Evolutionary conservation across 805 yeast genomes (phyloP), one percentile per base, ranked within the genome.

Genomic region (Starmerella kuoi): DNA sequence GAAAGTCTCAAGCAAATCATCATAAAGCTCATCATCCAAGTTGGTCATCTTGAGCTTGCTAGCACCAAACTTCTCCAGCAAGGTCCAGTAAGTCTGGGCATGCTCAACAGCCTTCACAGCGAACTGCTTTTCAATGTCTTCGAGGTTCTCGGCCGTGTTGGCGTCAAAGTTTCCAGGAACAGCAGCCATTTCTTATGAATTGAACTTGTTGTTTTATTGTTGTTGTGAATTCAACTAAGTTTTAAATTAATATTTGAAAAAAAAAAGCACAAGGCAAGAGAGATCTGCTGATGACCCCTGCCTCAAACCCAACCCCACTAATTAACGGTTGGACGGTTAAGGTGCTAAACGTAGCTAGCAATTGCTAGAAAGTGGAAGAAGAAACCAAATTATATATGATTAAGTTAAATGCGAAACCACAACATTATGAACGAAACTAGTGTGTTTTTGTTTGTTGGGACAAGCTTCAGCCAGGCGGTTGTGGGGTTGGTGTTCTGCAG

Each of bases 21-120:
- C 61, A 48, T 59, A 60, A 40, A 66, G 57, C 39, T 61, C 67
- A 41, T 66, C 65, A 47, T 66, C 70, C 27, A 54, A 34, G 40
- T 49, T 47, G 17, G 69, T 63, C 31, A 62, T 67, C 59, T 76
- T 80, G 49, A 88, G 69, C 52, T 72, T 74, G 33, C 91, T 73
- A n/a, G 94, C 96, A 4, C 51, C 53, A 43, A 86, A 66, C 52
- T 75, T 74, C 44, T 72, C 72, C 42, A 91, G 64, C 45, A 91
- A 62, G 37, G 70, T 69, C 95, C 95, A 91, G 72, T 88, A 91
- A 1, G 95, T 79, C 50, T 40, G 94, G 45, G 94, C 91, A 61
- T 91, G 97, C 62, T 74, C 77, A 15, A 91, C 98, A 4, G 97
- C 98, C 64, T 81, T 84, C 46, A 91, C 98, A 32, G 98, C 97